Conservation (phyloP, 768 basidiomycete species). For the Leccinellum rugosiceps region DNA sequence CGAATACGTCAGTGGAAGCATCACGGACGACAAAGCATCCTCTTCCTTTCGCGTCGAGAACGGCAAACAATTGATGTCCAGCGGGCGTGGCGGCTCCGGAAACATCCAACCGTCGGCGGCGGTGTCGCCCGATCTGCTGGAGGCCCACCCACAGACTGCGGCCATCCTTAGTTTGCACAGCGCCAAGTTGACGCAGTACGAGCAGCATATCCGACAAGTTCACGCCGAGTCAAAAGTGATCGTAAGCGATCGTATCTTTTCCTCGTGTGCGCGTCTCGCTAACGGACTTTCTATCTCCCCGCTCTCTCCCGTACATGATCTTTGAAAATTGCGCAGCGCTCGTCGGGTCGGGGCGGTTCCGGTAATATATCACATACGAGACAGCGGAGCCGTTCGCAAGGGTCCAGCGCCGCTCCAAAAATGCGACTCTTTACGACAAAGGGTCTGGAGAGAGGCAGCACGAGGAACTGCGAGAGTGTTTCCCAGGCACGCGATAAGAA, state of each 20-base stretch:
- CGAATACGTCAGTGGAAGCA: neutral
- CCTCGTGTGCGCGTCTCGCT: neutral
- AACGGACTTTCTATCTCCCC: neutral
- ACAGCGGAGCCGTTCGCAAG: slow-evolving; percentile 10
- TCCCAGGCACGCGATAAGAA: neutral
- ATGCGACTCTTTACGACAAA: slow-evolving; percentile 13
- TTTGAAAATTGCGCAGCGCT: slow-evolving; percentile 10
- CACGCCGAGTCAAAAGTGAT: slow-evolving; percentile 15
- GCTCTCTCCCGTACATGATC: neutral
- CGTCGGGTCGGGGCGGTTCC: slow-evolving; percentile 26
- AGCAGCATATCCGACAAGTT: slow-evolving; percentile 10
- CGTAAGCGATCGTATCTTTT: slow-evolving; percentile 12
- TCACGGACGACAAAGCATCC: neutral
- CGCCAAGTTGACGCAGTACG: slow-evolving; percentile 12
- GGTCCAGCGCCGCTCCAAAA: neutral
- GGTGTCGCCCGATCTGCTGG: neutral
- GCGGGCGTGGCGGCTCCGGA: slow-evolving; percentile 25
- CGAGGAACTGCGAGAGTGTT: neutral
- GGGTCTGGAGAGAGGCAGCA: slow-evolving; percentile 1
- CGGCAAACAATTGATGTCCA: slow-evolving; percentile 15
- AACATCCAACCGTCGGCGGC: slow-evolving; percentile 15
- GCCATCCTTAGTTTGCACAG: slow-evolving; percentile 20
- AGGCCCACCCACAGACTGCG: slow-evolving; percentile 23
- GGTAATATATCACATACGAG: slow-evolving; percentile 22
- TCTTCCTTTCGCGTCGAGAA: neutral